Percentiles rank a stretch among this genome's conserved stretches.
phyloP scores from a whole-genome alignment of 768 basidiomycete genomes.

The Termitomyces sp. region DNA sequence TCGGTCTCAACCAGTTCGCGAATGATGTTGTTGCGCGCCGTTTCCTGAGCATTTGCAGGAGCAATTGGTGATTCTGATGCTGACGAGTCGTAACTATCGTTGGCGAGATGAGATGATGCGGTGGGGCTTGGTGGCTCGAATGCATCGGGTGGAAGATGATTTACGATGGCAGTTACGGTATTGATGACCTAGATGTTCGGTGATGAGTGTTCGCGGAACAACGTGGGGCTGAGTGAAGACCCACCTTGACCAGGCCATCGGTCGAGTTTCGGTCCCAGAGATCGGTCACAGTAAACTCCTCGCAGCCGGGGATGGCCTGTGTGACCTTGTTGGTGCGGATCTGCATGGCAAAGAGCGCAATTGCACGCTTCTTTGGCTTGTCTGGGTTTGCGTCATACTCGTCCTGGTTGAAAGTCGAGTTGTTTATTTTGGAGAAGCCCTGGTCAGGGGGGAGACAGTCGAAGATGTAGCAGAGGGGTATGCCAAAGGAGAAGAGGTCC shows the following conservation, averaged over 20 bases:
- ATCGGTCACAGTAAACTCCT: slow-evolving; percentile 89
- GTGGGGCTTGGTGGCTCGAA: slow-evolving; percentile 58
- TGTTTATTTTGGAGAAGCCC: slow-evolving; percentile 54
- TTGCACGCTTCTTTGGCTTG: slow-evolving; percentile 85
- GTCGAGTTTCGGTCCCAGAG: slow-evolving; percentile 88
- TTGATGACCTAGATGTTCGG: slow-evolving; percentile 70
- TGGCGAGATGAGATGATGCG: slow-evolving; percentile 49
- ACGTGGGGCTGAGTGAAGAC: slow-evolving; percentile 17
- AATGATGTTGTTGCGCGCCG: slow-evolving; percentile 72
- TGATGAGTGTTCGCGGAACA: slow-evolving; percentile 3
- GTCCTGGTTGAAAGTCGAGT: slow-evolving; percentile 64
- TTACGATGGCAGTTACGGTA: slow-evolving; percentile 82
- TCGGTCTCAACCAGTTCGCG: slow-evolving; percentile 93
- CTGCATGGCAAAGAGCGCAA: slow-evolving; percentile 89
- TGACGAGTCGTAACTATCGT: slow-evolving; percentile 60
- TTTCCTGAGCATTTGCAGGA: slow-evolving; percentile 55
- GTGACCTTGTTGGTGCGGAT: slow-evolving; percentile 62
- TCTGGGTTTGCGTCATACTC: slow-evolving; percentile 70
- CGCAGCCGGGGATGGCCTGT: slow-evolving; percentile 62
- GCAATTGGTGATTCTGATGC: slow-evolving; percentile 38
- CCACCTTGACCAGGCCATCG: slow-evolving; percentile 92
- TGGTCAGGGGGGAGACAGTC: slow-evolving; percentile 77
- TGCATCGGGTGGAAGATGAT: slow-evolving; percentile 64
- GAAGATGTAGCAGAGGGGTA: slow-evolving; percentile 93
- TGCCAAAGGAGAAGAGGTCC: slow-evolving; percentile 90